Evolutionary conservation across 2,329 filamentous ascomycete species (phyloP).

Genomic region (Alternaria arborescens): DNA sequence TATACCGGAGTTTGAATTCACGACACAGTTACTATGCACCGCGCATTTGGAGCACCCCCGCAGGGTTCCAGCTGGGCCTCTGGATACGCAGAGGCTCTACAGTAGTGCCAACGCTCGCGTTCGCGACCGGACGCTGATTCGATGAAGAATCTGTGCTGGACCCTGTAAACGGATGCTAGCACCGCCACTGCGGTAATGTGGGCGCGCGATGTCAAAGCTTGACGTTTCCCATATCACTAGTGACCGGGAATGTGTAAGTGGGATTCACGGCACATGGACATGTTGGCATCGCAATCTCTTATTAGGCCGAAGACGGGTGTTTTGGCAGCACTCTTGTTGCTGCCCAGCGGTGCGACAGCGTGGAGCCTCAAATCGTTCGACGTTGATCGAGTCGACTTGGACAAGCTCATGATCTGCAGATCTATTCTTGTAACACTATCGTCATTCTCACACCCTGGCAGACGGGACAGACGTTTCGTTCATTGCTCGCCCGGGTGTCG

Average conservation of each 20-base stretch:
- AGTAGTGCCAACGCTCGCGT: constrained; percentile 9
- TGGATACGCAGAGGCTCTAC: constrained; percentile 13
- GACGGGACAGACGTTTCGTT: constrained; percentile 15
- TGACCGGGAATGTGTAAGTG: constrained; percentile 18
- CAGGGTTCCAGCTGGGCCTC: constrained; percentile 4
- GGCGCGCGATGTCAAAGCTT: constrained; percentile 22
- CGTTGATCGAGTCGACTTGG: background rate
- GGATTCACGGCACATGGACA: constrained; percentile 21
- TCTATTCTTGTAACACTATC: constrained; percentile 13
- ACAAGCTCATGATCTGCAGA: constrained; percentile 6
- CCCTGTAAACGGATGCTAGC: constrained; percentile 18
- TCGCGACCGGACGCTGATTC: constrained; percentile 9
- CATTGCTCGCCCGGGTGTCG: constrained; percentile 10
- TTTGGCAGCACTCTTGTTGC: background rate
- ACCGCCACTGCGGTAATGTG: constrained; percentile 27
- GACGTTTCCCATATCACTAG: constrained; percentile 24
- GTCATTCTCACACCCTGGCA: constrained; percentile 14
- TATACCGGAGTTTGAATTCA: background rate
- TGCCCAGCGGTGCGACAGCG: background rate
- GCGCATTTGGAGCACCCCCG: constrained; percentile 3
- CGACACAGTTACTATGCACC: constrained; percentile 2
- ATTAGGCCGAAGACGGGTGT: background rate
- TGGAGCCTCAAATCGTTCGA: background rate
- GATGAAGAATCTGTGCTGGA: constrained; percentile 6
- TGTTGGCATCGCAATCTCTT: constrained; percentile 12